A percentile compares a stretch with the other conserved stretches of the same genome.
These are phyloP conservation scores for Lactarius psammicola DNA, from an alignment of 768 basidiomycete species.

Conservation along the genomic window DNA sequence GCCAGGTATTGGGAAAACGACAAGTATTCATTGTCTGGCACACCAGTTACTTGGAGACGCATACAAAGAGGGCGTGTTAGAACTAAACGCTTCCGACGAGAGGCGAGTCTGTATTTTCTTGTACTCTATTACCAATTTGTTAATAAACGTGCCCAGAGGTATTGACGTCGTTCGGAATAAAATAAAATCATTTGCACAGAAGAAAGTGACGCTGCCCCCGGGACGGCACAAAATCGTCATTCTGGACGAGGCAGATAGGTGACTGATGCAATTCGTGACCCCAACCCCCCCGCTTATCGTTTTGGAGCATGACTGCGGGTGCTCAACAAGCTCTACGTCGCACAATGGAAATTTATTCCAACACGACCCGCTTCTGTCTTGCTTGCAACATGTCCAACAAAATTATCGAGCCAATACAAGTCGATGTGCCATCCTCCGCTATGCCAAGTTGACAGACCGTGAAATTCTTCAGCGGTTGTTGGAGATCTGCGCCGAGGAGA, in stretches of 20 bases:
- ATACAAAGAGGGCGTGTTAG: constrained; percentile 97
- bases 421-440: constrained; percentile 94
- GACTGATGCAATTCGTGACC: constrained; percentile 18
- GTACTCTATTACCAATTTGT: neutral
- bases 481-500: constrained; percentile 93
- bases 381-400: constrained; percentile 99
- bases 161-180: constrained; percentile 99
- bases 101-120: constrained; percentile 51
- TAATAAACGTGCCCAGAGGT: constrained; percentile 58
- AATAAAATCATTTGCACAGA: constrained; percentile 97
- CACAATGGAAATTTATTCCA: constrained; percentile 99
- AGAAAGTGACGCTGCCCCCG: constrained; percentile 96
- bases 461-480: constrained; percentile 88
- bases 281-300: neutral
- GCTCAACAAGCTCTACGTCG: constrained; percentile 96
- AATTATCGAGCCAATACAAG: constrained; percentile 99
- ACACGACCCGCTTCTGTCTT: constrained; percentile 96
- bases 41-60: constrained; percentile 94
- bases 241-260: constrained; percentile 98
- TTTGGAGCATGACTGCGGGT: constrained; percentile 87
- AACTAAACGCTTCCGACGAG: constrained; percentile 97
- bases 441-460: constrained; percentile 83
- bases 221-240: constrained; percentile 97
- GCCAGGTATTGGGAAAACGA: constrained; percentile 99
- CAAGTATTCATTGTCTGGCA: constrained; percentile 95